Percentiles rank a stretch among this genome's conserved stretches.
Conservation (phyloP, 352 stramenopile genomes). For the Phytophthora quininea region DNA sequence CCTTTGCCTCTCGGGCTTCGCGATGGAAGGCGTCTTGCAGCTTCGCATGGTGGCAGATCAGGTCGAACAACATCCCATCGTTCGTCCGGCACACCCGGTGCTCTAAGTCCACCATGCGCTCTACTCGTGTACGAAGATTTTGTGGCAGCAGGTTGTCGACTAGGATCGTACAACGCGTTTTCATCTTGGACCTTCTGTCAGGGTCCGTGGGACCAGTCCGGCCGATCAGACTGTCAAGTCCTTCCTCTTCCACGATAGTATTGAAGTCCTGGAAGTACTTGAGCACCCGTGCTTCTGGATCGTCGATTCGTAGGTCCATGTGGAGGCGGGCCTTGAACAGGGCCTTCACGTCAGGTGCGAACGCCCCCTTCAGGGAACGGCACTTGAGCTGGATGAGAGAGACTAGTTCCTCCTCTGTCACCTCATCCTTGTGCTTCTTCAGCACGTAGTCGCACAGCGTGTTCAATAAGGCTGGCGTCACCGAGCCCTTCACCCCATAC, state of each 20-base stretch:
- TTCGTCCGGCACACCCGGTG: neutral
- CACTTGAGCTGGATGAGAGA: neutral
- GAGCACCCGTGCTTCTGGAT: neutral
- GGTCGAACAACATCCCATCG: neutral
- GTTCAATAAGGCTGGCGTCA: neutral
- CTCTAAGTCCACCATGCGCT: neutral
- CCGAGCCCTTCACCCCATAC: neutral
- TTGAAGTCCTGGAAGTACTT: neutral
- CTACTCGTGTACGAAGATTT: neutral
- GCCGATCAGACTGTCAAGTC: neutral
- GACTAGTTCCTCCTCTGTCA: neutral
- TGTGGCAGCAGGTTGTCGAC: neutral
- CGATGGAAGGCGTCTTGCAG: neutral
- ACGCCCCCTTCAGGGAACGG: neutral
- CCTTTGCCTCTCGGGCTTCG: neutral
- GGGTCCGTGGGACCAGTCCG: neutral
- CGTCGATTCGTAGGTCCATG: neutral
- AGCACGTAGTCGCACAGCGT: constrained; percentile 1
- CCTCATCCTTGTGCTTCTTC: neutral
- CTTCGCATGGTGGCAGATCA: neutral
- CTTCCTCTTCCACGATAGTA: neutral
- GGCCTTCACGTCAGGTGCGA: neutral
- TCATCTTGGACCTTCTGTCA: neutral
- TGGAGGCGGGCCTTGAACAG: neutral
- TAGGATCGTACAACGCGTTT: neutral